These are phyloP conservation scores for Hymenoscyphus linearis DNA, from an alignment of 2,329 filamentous ascomycete species.

Conservation along the genomic window DNA sequence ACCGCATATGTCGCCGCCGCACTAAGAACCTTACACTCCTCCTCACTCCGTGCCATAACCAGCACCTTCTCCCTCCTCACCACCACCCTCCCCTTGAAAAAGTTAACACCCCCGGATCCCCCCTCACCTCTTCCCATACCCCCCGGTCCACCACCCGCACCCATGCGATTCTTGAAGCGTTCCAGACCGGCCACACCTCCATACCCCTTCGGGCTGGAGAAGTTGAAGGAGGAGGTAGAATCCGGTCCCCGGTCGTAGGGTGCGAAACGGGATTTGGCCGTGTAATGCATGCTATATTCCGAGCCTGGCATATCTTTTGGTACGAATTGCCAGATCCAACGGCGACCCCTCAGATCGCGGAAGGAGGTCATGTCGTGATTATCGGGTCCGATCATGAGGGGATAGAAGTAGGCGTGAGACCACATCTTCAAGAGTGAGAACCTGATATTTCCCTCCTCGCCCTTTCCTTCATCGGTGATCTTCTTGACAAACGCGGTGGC, in stretches of 20 bases:
- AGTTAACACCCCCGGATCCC: no score
- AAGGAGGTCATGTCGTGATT: constrained; percentile 36
- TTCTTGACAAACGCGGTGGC: constrained; percentile 31
- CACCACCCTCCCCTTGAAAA: neutral
- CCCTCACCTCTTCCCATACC: no score
- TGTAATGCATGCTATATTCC: constrained; percentile 39
- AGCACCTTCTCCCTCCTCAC: neutral
- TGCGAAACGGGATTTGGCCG: neutral
- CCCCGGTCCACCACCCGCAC: no score
- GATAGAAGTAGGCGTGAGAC: constrained; percentile 45
- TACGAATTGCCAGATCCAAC: constrained; percentile 44
- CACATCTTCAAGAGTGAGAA: constrained; percentile 43
- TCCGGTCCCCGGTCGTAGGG: neutral
- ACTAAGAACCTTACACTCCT: neutral
- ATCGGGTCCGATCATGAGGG: constrained; percentile 39
- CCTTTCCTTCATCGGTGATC: constrained; percentile 1
- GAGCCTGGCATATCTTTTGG: constrained; percentile 41
- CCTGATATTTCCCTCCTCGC: constrained; percentile 21
- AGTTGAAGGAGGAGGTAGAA: no score
- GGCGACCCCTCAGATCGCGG: constrained; percentile 38
- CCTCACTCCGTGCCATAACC: neutral
- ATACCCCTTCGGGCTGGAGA: no score
- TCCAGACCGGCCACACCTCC: no score
- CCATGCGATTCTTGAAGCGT: no score
- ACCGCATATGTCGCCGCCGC: neutral